A percentile compares a stretch with the other conserved stretches of the same genome.
These are phyloP conservation scores for Reutealis trisperma DNA, from an alignment of 345 rosid genomes.

Conservation along the genomic window DNA sequence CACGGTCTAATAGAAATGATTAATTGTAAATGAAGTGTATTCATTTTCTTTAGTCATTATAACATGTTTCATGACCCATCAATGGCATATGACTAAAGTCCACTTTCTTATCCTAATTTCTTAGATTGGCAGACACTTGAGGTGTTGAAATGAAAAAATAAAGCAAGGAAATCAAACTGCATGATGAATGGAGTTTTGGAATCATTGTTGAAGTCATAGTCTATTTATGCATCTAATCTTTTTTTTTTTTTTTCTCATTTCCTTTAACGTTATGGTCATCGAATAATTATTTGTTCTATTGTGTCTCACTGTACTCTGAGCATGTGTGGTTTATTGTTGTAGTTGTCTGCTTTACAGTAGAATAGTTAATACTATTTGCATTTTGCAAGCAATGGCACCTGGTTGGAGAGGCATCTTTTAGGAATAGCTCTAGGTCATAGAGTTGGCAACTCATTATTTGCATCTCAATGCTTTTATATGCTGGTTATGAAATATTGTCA, in stretches of 20 bases:
- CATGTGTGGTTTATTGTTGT: background rate
- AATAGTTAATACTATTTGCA: background rate
- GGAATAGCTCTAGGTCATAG: no score
- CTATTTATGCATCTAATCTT: background rate
- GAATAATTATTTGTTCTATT: background rate
- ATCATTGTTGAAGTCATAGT: background rate
- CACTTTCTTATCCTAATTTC: slow-evolving; percentile 14
- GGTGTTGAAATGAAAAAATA: background rate
- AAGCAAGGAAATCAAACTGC: background rate
- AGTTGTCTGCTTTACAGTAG: background rate
- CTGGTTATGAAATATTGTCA: background rate
- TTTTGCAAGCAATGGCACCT: no score
- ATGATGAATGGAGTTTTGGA: background rate
- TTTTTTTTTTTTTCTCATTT: background rate
- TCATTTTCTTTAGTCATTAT: background rate
- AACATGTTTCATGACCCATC: background rate
- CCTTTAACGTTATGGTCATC: background rate
- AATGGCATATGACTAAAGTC: background rate
- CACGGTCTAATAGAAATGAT: background rate
- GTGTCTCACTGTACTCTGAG: background rate
- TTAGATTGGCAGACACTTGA: slow-evolving; percentile 1
- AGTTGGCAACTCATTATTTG: background rate
- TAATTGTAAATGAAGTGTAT: background rate
- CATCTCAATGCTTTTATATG: background rate
- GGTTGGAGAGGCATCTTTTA: no score